Conservation (phyloP, 2,329 filamentous ascomycete species). For the Mycosphaerelloides madeirae region DNA sequence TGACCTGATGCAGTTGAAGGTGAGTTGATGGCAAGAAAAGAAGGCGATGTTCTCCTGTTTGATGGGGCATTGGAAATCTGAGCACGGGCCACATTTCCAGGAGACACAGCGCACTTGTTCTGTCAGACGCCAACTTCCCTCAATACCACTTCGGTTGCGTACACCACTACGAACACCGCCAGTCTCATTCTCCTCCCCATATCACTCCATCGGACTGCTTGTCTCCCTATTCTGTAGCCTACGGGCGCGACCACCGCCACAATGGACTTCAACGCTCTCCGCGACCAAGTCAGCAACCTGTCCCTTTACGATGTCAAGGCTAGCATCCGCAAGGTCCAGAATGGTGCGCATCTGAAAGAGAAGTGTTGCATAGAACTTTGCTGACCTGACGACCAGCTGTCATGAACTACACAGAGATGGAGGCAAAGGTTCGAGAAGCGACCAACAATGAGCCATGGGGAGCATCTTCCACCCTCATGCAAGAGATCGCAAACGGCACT, state of each 20-base stretch:
- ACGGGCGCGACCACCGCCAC: slow-evolving; percentile 26
- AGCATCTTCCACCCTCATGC: slow-evolving; percentile 76
- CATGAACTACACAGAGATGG: slow-evolving; percentile 98
- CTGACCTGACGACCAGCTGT: slow-evolving; percentile 57
- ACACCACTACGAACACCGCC: not conserved
- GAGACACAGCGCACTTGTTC: too few relatives aligned
- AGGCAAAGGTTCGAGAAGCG: slow-evolving; percentile 81
- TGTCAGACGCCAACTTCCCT: too few relatives aligned
- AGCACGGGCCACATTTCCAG: too few relatives aligned
- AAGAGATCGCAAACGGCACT: slow-evolving; percentile 96
- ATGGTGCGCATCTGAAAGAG: slow-evolving; percentile 61
- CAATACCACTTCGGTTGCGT: not conserved
- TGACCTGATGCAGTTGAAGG: too few relatives aligned
- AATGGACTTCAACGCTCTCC: slow-evolving; percentile 84
- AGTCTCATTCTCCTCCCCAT: not conserved
- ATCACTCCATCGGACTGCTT: not conserved
- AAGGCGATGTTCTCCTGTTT: too few relatives aligned
- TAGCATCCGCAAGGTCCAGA: slow-evolving; percentile 89
- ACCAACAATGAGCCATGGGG: slow-evolving; percentile 99
- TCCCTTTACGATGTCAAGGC: slow-evolving; percentile 94
- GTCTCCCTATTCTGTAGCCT: too few relatives aligned
- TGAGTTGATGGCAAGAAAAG: too few relatives aligned
- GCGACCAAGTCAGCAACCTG: slow-evolving; percentile 84
- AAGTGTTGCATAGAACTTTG: not conserved
- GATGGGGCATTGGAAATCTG: too few relatives aligned